Evolutionary conservation across 495 filamentous ascomycete species (phyloP).

Genomic region (Annulohypoxylon bovei): DNA sequence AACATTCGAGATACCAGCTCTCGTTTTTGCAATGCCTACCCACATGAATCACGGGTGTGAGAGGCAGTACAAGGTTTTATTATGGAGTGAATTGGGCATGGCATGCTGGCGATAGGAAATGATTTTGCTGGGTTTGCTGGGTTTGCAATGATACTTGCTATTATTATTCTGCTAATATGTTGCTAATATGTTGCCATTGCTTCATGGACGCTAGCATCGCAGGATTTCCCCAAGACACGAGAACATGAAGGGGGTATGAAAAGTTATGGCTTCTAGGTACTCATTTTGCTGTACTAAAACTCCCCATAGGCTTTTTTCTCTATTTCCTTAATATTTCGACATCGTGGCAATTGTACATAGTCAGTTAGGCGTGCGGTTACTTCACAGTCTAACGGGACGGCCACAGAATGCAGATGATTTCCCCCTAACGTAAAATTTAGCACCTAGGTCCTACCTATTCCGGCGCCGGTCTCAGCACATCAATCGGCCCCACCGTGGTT

Average conservation of each 20-base stretch:
- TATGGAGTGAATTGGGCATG: neutral
- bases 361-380: neutral
- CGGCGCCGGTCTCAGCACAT: conserved; percentile 19
- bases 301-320: no score
- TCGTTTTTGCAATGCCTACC: neutral
- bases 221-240: neutral
- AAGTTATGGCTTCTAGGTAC: neutral
- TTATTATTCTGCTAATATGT: neutral
- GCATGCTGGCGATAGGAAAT: neutral
- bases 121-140: neutral
- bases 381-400: neutral
- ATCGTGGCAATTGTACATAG: conserved; percentile 5
- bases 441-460: neutral
- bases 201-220: neutral
- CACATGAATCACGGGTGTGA: neutral
- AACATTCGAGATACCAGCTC: neutral
- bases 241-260: neutral
- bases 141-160: neutral
- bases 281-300: neutral
- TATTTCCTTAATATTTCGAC: neutral
- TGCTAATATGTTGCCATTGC: neutral
- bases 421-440: neutral
- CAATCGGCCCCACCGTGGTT: conserved; percentile 20
- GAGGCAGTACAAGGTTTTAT: neutral
- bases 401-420: neutral